Base-by-base conservation (phyloP, 2,329 filamentous ascomycete species). In the Botrytis fragariae region DNA sequence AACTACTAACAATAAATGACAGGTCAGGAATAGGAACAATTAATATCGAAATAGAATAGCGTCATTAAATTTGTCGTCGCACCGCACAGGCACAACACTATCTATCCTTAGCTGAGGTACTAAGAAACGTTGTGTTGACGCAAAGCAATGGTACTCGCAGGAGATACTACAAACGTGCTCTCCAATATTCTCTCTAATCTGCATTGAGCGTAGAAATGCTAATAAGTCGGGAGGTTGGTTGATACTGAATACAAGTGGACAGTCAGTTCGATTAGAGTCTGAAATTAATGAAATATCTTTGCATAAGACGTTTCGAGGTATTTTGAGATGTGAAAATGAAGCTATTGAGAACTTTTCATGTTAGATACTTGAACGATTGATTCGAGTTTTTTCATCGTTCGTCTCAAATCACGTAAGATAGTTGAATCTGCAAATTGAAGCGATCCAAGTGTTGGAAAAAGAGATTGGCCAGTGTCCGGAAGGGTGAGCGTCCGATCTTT, bases 381-480 rank as follows among this genome's bases (percentile, higher is more conserved):
- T 57, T 69, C 48, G 6, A 29, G 8, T 9, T 10, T 6, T 54
- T 32, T 57, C 65, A 25, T 42, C n/a, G 65, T 59, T 57, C 65
- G 48, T 69, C 65, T 69, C 65, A 32, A 57, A 69, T 32, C 65
- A 42, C 57, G 68, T 45, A 61, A 45, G 54, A 69, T 44, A 20
- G 3, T 45, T 29, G 22, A 29, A 35, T 61, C 29, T 45, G 29
- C 35, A 32, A n/a, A 25, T 42, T 68, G 64, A 54, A 68, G 64
- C 64, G 54, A 42, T 29, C 25, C 35, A 57, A 54, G 60, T 72
- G 48, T 72, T 61, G 73, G 72, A 65, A 71, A 69, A 59, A 65
- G 76, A 77, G 69, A 77, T 77, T 77, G 71, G 62, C 67, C 42
- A 51, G 44, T 72, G 71, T 73, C 73, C 76, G 77, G 76, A 77